Percentiles rank a stretch among this genome's conserved stretches.
Evolutionary conservation across 1,284 basidiomycete genomes (phyloP).

Genomic region (Coniophora puteana): DNA sequence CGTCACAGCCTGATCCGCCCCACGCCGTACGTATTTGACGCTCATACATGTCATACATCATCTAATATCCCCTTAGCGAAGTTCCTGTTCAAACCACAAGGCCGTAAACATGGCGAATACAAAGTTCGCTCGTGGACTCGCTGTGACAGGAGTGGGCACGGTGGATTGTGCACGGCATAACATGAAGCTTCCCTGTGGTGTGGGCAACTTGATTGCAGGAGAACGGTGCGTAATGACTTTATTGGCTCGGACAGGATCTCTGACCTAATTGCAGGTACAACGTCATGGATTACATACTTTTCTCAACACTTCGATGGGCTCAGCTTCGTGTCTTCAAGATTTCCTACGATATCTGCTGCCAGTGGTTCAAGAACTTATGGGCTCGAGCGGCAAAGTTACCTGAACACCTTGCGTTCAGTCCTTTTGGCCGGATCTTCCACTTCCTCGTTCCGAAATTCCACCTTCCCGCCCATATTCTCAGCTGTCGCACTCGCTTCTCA

Average conservation of each 20-base stretch:
- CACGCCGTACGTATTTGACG: background rate
- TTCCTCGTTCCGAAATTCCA: slow-evolving; percentile 2
- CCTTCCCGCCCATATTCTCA: background rate
- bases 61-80: slow-evolving; percentile 8
- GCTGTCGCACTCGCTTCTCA: background rate
- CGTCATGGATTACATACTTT: slow-evolving; percentile 22
- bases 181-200: slow-evolving; percentile 16
- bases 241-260: background rate
- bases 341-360: slow-evolving; percentile 20
- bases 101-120: no score
- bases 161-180: slow-evolving; percentile 18
- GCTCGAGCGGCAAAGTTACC: background rate
- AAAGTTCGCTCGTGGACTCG: slow-evolving; percentile 13
- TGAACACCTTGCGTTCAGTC: background rate
- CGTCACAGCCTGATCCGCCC: background rate
- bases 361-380: slow-evolving; percentile 14
- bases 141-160: slow-evolving; percentile 17
- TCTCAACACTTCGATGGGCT: slow-evolving; percentile 6
- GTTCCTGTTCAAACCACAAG: slow-evolving; percentile 14
- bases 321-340: slow-evolving; percentile 3
- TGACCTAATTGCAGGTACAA: slow-evolving; percentile 14
- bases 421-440: background rate
- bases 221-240: slow-evolving; percentile 15
- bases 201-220: slow-evolving; percentile 23
- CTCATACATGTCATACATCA: background rate